A percentile compares a stretch with the other conserved stretches of the same genome.
Evolutionary conservation across 768 basidiomycete genomes (phyloP).

Genomic region (Serendipita sp.): DNA sequence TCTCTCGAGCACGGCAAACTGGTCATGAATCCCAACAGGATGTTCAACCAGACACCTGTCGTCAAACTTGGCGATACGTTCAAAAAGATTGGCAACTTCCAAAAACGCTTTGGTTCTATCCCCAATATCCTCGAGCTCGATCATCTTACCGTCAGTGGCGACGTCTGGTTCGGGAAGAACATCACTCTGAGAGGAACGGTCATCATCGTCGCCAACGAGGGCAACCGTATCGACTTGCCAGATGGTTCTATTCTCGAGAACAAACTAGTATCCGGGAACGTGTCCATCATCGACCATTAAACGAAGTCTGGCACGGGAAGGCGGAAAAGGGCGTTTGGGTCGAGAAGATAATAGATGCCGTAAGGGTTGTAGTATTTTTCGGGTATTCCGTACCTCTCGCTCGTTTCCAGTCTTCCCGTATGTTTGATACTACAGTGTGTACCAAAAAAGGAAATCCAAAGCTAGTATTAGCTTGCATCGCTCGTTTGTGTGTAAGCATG

Average conservation of each 20-base stretch:
- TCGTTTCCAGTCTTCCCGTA: too few relatives aligned
- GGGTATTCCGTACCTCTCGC: too few relatives aligned
- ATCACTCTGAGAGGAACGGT: conserved; percentile 80
- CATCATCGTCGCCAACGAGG: conserved; percentile 74
- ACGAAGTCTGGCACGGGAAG: neutral
- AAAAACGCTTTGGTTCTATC: conserved; percentile 83
- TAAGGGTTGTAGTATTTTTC: too few relatives aligned
- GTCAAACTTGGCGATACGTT: conserved; percentile 95
- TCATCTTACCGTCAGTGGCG: conserved; percentile 84
- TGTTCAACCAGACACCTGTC: conserved; percentile 73
- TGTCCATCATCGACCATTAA: conserved; percentile 55
- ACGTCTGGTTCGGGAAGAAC: conserved; percentile 79
- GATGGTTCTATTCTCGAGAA: conserved; percentile 70
- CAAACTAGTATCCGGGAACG: conserved; percentile 66
- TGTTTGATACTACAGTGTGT: too few relatives aligned
- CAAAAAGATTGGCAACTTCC: conserved; percentile 56
- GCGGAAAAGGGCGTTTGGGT: too few relatives aligned
- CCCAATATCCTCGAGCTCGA: conserved; percentile 82
- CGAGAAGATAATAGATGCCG: too few relatives aligned
- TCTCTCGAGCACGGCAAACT: conserved; percentile 77
- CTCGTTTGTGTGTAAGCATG: too few relatives aligned
- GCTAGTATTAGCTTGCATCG: too few relatives aligned
- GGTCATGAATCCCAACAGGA: conserved; percentile 63
- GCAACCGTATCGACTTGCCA: conserved; percentile 66
- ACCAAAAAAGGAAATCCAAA: too few relatives aligned